Evolutionary conservation across 2,329 filamentous ascomycete species (phyloP), one percentile per base, ranked within the genome.

Genomic region (Arachnopeziza araneosa): DNA sequence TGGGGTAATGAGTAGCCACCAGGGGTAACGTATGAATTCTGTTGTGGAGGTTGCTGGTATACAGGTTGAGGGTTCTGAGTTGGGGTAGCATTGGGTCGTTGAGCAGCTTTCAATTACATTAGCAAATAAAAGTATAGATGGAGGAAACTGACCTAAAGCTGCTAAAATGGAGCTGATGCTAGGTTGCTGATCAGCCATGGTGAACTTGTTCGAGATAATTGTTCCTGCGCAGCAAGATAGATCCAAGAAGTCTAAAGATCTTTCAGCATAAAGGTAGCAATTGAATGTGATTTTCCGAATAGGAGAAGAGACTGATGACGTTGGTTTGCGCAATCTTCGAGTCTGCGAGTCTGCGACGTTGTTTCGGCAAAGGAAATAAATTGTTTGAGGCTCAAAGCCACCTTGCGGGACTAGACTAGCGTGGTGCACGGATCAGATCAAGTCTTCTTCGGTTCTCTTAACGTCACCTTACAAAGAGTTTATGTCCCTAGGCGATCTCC

Each of bases 151-250:
- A 79, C 78, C 78, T 57, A 82, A 73, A 54, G 79, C 79, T 60
- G 79, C 79, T 56, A 82, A 72, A 65, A 82, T 80, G 52, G 78
- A 75, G 48, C 75, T 76, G 64, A 82, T 80, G 67, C 80, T 80
- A 19, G 76, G 72, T 67, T 75, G 75, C 66, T 75, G 74, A 61
- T 77, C 76, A 55, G 76, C 76, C 78, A 80, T 79, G 50, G 49
- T 66, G 63, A 48, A 17, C 36, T 19, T 44, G 36, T 19, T 44
- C 36, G 36, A 44, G 36, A 44, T 44, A 19, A 44, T 44, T 44
- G 36, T 5, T 44, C 36, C 17, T 44, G 36, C 36, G 36, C 36
- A 44, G 36, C 36, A 44, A 44, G 36, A 44, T 7, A 12, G 17
- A 44, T 44, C 36, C 6, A 44, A 44, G 5, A 44, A 44, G 6